Evolutionary conservation across 2,329 filamentous ascomycete species (phyloP).

Genomic region (Zymoseptoria tritici): DNA sequence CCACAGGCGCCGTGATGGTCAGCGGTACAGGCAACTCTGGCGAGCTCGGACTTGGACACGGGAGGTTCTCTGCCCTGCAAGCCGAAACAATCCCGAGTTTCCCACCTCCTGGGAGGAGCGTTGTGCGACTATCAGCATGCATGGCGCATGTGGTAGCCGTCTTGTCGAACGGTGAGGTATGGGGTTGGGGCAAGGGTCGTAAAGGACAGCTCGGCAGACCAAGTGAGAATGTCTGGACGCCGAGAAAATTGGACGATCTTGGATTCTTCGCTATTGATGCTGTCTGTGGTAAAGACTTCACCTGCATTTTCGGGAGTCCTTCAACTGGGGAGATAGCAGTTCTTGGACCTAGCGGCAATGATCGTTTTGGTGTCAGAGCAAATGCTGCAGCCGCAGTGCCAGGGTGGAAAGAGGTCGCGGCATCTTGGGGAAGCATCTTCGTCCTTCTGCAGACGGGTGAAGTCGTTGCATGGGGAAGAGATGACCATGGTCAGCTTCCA

Average conservation of each 20-base stretch:
- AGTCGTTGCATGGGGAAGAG: slow-evolving; percentile 69
- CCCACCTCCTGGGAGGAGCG: slow-evolving; percentile 50
- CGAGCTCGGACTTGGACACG: slow-evolving; percentile 58
- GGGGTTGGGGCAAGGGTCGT: slow-evolving; percentile 80
- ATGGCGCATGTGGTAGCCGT: slow-evolving; percentile 73
- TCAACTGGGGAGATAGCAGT: slow-evolving; percentile 55
- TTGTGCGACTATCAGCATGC: slow-evolving; percentile 62
- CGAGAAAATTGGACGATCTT: slow-evolving; percentile 53
- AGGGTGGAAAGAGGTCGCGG: slow-evolving; percentile 61
- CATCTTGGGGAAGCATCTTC: slow-evolving; percentile 78
- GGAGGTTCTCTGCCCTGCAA: slow-evolving; percentile 20
- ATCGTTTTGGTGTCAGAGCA: slow-evolving; percentile 44
- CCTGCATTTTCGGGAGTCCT: slow-evolving; percentile 55
- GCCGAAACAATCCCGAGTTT: slow-evolving; percentile 53
- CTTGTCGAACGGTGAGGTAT: slow-evolving; percentile 66
- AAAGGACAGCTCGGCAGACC: slow-evolving; percentile 73
- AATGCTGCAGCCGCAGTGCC: slow-evolving; percentile 46
- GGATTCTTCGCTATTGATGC: slow-evolving; percentile 59
- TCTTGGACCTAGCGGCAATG: slow-evolving; percentile 70
- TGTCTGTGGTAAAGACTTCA: slow-evolving; percentile 80
- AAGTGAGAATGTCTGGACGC: slow-evolving; percentile 47
- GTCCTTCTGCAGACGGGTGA: slow-evolving; percentile 55
- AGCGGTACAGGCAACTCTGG: slow-evolving; percentile 63
- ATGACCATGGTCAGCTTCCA: slow-evolving; percentile 76
- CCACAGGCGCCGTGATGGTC: slow-evolving; percentile 48